Percentiles rank a stretch among this genome's conserved stretches.
phyloP scores from a whole-genome alignment of 2,329 filamentous ascomycete species.

The Xylariaceae sp. region DNA sequence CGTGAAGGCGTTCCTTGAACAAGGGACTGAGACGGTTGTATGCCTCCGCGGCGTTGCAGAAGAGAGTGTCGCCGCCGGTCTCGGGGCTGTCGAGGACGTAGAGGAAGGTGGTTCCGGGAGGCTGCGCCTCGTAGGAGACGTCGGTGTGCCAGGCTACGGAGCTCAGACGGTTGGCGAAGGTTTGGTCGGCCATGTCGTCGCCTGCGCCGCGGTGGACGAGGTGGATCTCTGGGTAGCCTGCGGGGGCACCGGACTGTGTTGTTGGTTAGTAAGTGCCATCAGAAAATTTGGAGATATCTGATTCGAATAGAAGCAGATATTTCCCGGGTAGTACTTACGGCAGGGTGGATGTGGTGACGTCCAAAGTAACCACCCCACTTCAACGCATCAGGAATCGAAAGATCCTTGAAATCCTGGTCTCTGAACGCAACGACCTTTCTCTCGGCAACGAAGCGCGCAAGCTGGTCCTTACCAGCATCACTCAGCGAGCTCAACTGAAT shows the following conservation, averaged over 20 bases:
- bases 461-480: constrained; percentile 66
- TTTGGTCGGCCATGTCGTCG: constrained; percentile 54
- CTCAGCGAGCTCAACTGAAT: constrained; percentile 66
- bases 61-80: constrained; percentile 79
- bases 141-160: constrained; percentile 87
- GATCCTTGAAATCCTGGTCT: constrained; percentile 65
- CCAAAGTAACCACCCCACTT: constrained; percentile 72
- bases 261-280: neutral
- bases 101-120: constrained; percentile 83
- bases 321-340: constrained; percentile 28
- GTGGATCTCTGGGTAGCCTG: constrained; percentile 68
- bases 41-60: constrained; percentile 72
- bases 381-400: constrained; percentile 65
- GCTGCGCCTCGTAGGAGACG: constrained; percentile 81
- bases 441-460: constrained; percentile 69
- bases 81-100: constrained; percentile 79
- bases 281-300: neutral
- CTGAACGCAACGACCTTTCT: constrained; percentile 76
- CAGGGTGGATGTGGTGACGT: constrained; percentile 75
- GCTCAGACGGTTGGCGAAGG: constrained; percentile 64
- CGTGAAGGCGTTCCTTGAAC: constrained; percentile 75
- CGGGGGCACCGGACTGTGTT: constrained; percentile 59
- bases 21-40: constrained; percentile 74
- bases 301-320: neutral
- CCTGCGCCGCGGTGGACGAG: constrained; percentile 69